Conservation (phyloP, 495 filamentous ascomycete species). For the Thozetella sp. region DNA sequence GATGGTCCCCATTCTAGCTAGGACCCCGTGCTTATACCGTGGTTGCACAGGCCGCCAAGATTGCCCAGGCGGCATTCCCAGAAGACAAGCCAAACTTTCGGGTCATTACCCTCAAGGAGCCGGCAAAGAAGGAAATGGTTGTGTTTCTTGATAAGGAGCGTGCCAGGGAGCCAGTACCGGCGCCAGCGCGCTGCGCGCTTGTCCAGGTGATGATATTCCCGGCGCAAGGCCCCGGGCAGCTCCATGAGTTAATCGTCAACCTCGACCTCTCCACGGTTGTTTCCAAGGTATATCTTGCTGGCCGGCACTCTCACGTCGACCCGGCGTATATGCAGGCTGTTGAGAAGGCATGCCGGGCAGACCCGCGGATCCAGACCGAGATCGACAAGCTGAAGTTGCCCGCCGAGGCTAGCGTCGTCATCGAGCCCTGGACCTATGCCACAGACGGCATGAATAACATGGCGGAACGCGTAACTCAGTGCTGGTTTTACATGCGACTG, state of each 20-base stretch:
- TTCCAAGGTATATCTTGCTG: constrained; percentile 4
- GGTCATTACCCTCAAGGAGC: constrained; percentile 62
- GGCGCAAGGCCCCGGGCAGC: constrained; percentile 47
- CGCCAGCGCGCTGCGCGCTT: constrained; percentile 46
- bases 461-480: constrained; percentile 35
- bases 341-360: constrained; percentile 56
- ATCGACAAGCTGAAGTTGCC: constrained; percentile 63
- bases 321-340: constrained; percentile 55
- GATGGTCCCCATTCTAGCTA: too few relatives aligned
- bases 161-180: constrained; percentile 16
- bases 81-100: constrained; percentile 57
- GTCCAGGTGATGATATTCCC: constrained; percentile 66
- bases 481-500: constrained; percentile 65
- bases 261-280: constrained; percentile 42
- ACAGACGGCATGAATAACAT: constrained; percentile 18
- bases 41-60: constrained; percentile 46
- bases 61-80: constrained; percentile 35
- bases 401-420: constrained; percentile 57
- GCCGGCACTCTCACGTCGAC: constrained; percentile 53
- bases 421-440: constrained; percentile 74
- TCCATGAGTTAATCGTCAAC: constrained; percentile 53
- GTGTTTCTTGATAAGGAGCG: constrained; percentile 31
- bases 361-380: constrained; percentile 57
- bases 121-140: constrained; percentile 56
- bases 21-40: too few relatives aligned